Evolutionary conservation across 495 filamentous ascomycete genomes (phyloP), one percentile per base, ranked within the genome.

Genomic region (Friedmanniomyces simplex): DNA sequence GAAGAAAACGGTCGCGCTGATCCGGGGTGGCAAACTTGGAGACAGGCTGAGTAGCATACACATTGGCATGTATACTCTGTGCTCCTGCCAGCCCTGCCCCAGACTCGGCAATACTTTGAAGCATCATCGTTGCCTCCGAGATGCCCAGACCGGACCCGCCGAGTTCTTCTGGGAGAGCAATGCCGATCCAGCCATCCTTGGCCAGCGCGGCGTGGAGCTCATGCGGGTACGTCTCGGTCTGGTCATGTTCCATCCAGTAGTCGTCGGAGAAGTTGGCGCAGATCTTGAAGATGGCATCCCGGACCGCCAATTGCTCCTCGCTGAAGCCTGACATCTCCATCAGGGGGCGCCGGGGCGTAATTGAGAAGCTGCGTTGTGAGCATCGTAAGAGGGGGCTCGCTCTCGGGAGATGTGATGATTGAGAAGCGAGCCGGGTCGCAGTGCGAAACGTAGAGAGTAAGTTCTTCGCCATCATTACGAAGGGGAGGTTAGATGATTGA

Each of bases 101-200:
- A 28, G 80, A 79, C 71, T 88, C 85, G 20, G 84, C 77, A 56
- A 90, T 88, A 20, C 85, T 87, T 60, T 91, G 87, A 74, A 91
- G 77, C 84, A 91, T 88, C 80, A 89, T 86, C 1, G 85, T 88
- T 6, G 87, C 87, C 66, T 90, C 87, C 18, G 83, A 84, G 50
- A 91, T 88, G 65, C 86, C 87, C 41, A 93, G 70, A 8, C 85
- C 84, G 18, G 84, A 75, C 5, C 86, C 87, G 14, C 87, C 86
- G 0, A 87, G 77, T 8, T 81, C 76, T 66, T 86, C 82, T 0
- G 85, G 85, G 20, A 90, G 71, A 0, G 86, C 85, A 63, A 90
- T 88, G 7, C 88, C 87, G 18, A 93, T 78, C 85, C 86, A 91
- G n/a, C 87, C 85, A 65, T 84, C 85, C 50, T 80, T 79, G n/a